Evolutionary conservation across 345 rosid genomes (phyloP), one percentile per base, ranked within the genome.

Genomic region (Citropsis articulata): DNA sequence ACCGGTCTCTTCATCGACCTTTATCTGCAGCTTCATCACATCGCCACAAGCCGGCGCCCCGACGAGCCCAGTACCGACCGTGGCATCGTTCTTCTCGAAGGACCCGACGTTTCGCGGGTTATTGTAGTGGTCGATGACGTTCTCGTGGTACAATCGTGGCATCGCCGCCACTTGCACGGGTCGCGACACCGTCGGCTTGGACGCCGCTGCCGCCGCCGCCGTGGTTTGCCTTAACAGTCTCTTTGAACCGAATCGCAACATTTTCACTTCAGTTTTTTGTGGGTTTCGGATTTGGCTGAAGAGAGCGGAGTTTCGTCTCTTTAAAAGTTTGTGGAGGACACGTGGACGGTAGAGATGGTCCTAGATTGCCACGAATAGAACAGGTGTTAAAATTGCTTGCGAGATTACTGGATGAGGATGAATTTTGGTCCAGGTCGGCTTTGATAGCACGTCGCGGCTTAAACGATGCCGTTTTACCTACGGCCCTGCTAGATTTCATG

Each of bases 11-110:
- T 97, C 96, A 75, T 97, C 98, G 60, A 94, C 95, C 90, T 83
- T 97, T 61, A 97, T 94, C 73, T 97, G 99, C 31, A 97, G 92
- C 92, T 97, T 97, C 99, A 94, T 97, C 5, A 97, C 98, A 82
- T 97, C 99, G 6, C 98, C 99, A 40, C 99, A 97, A 1, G 99
- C 98, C 0, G 99, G 99, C 21, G 99, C 99, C 0, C 99, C 99
- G 7, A 97, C 99, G 62, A 97, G 89, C 0, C 99, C 98, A 12
- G 98, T 97, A 3, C 99, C 99, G 0, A 97, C 86, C 62, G 24
- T 66, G 4, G 99, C 93, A 69, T 94, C 98, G 76, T 80, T 93
- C 89, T 97, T 97, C 72, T 97, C 99, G 76, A 97, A 90, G 30
- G 99, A 88, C 0, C 99, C 99, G 4, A 94, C 99, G 84, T 97